phyloP scores from a whole-genome alignment of 306 rosid genomes.

The Acacia confusa region DNA sequence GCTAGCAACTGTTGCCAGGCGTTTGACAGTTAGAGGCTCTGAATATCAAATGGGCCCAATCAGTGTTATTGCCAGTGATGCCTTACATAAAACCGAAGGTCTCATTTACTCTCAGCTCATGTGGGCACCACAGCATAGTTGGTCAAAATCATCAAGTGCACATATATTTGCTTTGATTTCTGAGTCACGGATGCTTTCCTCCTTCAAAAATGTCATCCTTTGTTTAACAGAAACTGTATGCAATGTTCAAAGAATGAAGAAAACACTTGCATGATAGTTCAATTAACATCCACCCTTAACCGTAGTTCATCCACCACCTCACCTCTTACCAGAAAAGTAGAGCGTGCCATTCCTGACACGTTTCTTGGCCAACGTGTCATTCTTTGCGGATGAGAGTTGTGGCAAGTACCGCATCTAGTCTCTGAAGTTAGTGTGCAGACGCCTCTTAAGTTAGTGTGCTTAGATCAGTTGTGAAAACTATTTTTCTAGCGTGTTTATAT shows the following conservation, averaged over 20 bases:
- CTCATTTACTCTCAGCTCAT: background rate
- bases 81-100: background rate
- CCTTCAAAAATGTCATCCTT: background rate
- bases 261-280: no score
- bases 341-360: background rate
- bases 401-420: background rate
- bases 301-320: no score
- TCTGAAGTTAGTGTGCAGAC: background rate
- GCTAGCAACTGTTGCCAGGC: background rate
- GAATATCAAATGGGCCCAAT: background rate
- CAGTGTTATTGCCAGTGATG: background rate
- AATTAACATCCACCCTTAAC: no score
- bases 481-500: no score
- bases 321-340: no score
- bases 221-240: no score
- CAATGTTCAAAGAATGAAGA: no score
- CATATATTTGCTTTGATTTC: conserved; percentile 21
- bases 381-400: background rate
- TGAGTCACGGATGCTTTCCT: conserved; percentile 1
- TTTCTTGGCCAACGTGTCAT: background rate
- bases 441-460: background rate
- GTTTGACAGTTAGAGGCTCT: background rate
- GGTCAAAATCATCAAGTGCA: background rate
- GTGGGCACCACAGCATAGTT: background rate
- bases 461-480: no score